These are phyloP conservation scores for Boletellus sp. DNA, from an alignment of 768 basidiomycete genomes.

Conservation along the genomic window DNA sequence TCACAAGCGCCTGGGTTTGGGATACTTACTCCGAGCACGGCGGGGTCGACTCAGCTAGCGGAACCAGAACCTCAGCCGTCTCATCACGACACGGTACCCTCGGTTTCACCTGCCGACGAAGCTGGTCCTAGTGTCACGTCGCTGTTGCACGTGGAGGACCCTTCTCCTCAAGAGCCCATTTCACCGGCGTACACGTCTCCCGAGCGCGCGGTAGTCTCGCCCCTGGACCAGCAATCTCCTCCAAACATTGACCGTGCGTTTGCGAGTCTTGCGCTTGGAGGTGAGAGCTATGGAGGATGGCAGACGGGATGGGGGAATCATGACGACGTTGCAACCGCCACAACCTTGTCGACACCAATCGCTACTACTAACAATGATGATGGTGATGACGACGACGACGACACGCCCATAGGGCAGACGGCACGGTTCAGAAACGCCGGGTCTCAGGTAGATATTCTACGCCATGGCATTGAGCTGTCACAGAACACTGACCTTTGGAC, in stretches of 20 bases:
- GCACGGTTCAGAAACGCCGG: slow-evolving; percentile 29
- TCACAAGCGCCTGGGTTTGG: slow-evolving; percentile 49
- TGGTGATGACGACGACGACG: slow-evolving; percentile 67
- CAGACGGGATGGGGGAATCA: slow-evolving; percentile 44
- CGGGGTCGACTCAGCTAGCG: slow-evolving; percentile 14
- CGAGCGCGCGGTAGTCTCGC: slow-evolving; percentile 28
- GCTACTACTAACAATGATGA: slow-evolving; percentile 32
- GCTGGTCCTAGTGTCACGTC: slow-evolving; percentile 8
- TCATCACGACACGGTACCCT: slow-evolving; percentile 28
- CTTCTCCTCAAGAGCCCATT: slow-evolving; percentile 10
- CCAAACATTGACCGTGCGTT: slow-evolving; percentile 30
- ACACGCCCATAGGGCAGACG: slow-evolving; percentile 58
- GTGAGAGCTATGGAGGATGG: slow-evolving; percentile 50
- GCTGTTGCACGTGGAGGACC: slow-evolving; percentile 13
- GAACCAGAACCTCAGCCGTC: slow-evolving; percentile 13
- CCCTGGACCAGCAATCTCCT: slow-evolving; percentile 26
- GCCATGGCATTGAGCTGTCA: neutral
- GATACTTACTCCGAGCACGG: slow-evolving; percentile 27
- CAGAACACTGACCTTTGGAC: neutral
- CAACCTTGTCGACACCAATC: slow-evolving; percentile 22
- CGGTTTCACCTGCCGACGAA: slow-evolving; percentile 34
- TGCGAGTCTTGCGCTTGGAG: slow-evolving; percentile 46
- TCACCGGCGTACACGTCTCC: slow-evolving; percentile 18
- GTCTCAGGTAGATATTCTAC: slow-evolving; percentile 16
- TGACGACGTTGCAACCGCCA: slow-evolving; percentile 18